Base-by-base conservation (phyloP, 495 filamentous ascomycete genomes). In the Neurospora sublineolata region DNA sequence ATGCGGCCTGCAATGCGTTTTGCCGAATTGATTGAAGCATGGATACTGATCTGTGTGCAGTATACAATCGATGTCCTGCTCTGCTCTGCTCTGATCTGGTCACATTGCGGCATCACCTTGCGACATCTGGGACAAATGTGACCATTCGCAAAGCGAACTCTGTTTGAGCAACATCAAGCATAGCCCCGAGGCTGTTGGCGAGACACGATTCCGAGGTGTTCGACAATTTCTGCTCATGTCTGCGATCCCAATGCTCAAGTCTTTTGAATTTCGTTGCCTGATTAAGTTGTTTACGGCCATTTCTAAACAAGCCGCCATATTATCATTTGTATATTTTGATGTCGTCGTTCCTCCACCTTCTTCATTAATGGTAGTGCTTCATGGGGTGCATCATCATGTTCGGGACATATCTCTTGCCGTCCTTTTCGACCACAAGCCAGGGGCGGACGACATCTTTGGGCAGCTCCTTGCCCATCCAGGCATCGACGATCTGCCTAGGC, bases 331-430 rank as follows among this genome's bases (percentile, higher is more conserved):
- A 7, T 58, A 12, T 33, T 64, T 64, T 33, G 27, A 6, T 30
- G 52, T 18, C 27, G 52, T 36, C 6, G 27, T 64, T 64, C 27
- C 52, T 9, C 52, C 52, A 16, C 52, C 11, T 39, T 64, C 7
- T 3, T 64, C 14, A 33, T 64, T 64, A 33, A 64, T 64, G 69
- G 69, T 52, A 36, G 27, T 79, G 75, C 73, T 80, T 80, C 69
- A 79, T 73, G 30, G 79, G 79, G 73, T 80, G 79, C 68, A 80
- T 37, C 44, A 80, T 52, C 52, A 80, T 75, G 67, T 78, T 80
- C 20, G 79, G 79, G 60, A 70, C 58, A 38, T 72, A 80, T 20
- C 77, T 52, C 74, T 74, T 72, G 8, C 76, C 79, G 23, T 79
- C 75, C 11, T 71, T 37, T 10, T 73, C 70, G 3, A 67, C 27